Evolutionary conservation across 2,329 filamentous ascomycete genomes (phyloP), one percentile per base, ranked within the genome.

Genomic region (Pleomassaria siparia): DNA sequence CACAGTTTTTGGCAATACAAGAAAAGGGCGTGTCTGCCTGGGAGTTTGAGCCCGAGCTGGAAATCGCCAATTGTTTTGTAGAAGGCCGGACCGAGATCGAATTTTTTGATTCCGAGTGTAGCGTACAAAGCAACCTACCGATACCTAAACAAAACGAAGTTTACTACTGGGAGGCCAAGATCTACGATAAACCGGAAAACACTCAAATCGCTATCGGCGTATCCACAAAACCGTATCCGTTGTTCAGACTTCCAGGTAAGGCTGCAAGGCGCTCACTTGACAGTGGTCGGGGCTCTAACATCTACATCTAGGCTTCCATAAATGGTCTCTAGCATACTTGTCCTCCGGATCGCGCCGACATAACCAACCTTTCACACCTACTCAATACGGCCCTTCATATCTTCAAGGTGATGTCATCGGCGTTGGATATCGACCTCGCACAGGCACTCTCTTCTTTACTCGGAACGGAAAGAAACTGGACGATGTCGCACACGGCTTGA

Each of bases 1-100:
- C 94, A 28, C 94, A 99, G 70, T 97, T 96, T 70, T 81, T 99
- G 49, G 94, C 94, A 33, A 99, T 99, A 58, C 94, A 99, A 75
- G 94, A 99, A 76, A 99, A 99, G 72, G 94, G 94, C 42, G 92
- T 99, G n/a, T 96, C 94, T 4, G 94, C 94, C 6, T 99, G 94
- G 94, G 94, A 99, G 71, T 99, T 99, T 64, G 94, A 97, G 71
- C 94, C 94, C n/a, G 94, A 99, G 72, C 76, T 97, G 28, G 94
- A 99, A 73, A 96, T 97, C 59, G 94, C 94, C 58, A 97, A 97
- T 73, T 99, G 94, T 72, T 99, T 99, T 67, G 94, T 99, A 55
- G 92, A 99, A 73, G 92, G 78, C 32, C 84, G 94, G 56, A 99
- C 94, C 10, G 94, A 99, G 72, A 96, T 99, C 55, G 94, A 99